Evolutionary conservation across 768 basidiomycete species (phyloP), one percentile per base, ranked within the genome.

Genomic region (Xerocomellus dryophilus): DNA sequence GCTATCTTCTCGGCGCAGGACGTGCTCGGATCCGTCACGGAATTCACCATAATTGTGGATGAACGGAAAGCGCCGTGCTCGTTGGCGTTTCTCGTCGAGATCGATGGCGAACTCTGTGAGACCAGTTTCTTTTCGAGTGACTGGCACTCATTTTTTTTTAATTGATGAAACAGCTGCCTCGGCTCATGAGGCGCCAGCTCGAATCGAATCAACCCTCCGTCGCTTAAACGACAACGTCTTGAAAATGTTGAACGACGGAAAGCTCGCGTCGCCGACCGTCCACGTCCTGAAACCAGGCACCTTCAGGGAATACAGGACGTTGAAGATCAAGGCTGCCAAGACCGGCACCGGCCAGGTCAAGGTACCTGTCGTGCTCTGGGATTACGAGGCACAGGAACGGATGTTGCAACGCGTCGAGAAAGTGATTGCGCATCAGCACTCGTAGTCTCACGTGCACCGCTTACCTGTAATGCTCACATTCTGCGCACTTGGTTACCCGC

Each of bases 11-110:
- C 61, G 5, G 52, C 49, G 1, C 52, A 55, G 20, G 60, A 62
- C 8, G 44, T 43, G 5, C 50, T 58, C 12, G 58, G 61, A 38
- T 14, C 42, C 9, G 27, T 62, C 15, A 54, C 38, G 0, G 63
- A 66, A 43, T 54, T 62, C n/a, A 58, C 63, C 7, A 51, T 53
- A 17, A 51, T 65, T 10, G n/a, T 57, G 18, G 66, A 66, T 8
- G 46, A 60, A 6, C 60, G 51, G 6, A 47, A 32, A 8, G 5
- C 34, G 35, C 50, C 52, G 8, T 4, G 21, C 2, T 50, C 51
- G 4, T 35, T 59, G 29, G 27, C 47, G 3, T 63, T 47, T 38
- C 42, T 58, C 35, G 48, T 66, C 34, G 58, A 59, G 50, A 40
- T 54, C 5, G 47, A 57, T 40, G 63, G 56, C 23, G 39, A 47